Evolutionary conservation across 2,329 filamentous ascomycete species (phyloP).

Genomic region (Fusarium virguliforme): DNA sequence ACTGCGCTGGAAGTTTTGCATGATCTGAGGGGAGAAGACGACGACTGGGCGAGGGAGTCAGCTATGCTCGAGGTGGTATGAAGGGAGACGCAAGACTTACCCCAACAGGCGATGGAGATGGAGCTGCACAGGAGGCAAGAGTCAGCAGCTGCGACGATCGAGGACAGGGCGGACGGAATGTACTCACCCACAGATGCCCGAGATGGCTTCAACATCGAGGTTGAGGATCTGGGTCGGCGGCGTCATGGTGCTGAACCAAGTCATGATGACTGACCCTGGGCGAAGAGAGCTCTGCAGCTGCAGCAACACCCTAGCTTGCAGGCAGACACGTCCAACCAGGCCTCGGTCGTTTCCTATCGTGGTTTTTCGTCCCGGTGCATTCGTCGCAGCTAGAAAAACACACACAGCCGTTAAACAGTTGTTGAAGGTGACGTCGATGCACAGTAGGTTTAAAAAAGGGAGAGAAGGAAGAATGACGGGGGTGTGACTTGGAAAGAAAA

Average conservation of each 20-base stretch:
- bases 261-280: conserved; percentile 42
- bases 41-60: conserved; percentile 71
- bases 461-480: conserved; percentile 31
- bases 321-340: conserved; percentile 19
- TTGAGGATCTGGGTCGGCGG: conserved; percentile 73
- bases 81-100: conserved; percentile 48
- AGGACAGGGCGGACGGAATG: conserved; percentile 50
- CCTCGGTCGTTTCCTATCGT: conserved; percentile 14
- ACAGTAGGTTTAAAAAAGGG: conserved; percentile 34
- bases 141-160: conserved; percentile 27
- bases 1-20: conserved; percentile 90
- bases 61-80: conserved; percentile 22
- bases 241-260: conserved; percentile 60
- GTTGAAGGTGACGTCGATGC: conserved; percentile 16
- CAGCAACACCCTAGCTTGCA: conserved; percentile 27
- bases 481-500: conserved; percentile 34
- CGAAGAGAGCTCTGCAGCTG: conserved; percentile 23
- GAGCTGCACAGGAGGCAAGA: conserved; percentile 69
- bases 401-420: neutral
- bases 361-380: conserved; percentile 28
- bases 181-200: conserved; percentile 87
- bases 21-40: conserved; percentile 96
- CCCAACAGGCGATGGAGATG: conserved; percentile 96
- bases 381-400: neutral
- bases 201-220: conserved; percentile 90